Evolutionary conservation across 108 stramenopile species (phyloP), one percentile per base, ranked within the genome.

Genomic region (Seminavis robusta): DNA sequence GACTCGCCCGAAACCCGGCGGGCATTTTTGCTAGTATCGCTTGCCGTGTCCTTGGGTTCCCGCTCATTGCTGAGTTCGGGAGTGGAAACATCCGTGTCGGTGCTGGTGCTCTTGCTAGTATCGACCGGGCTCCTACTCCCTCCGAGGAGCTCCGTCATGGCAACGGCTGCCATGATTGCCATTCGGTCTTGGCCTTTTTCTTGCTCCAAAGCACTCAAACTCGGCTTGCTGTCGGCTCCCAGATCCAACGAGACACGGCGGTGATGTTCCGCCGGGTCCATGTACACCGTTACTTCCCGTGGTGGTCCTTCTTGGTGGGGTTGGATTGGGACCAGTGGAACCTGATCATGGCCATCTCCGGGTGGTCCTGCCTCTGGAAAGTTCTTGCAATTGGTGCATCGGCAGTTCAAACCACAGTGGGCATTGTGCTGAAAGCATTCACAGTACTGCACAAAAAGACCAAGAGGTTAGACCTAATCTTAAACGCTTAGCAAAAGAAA

Each of bases 351-450:
- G n/a, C n/a, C n/a, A n/a, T n/a, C n/a, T n/a, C n/a, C n/a, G n/a
- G n/a, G n/a, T n/a, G n/a, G n/a, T n/a, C 13, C 17, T 9, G 27
- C 41, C 15, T 55, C 26, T 10, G 58, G 64, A 29, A 43, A 25
- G 39, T 75, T 74, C 38, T 47, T 44, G 24, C 69, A 74, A 42
- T 64, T 75, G 61, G 15, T 60, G 64, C 70, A 92, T 19, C 72
- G 70, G 45, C 87, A 93, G 34, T 87, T 75, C 36, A 73, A 52
- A 21, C 95, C 94, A 56, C 97, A 98, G 44, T 77, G 81, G 51
- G 64, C 64, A 43, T 66, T 68, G 73, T 84, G 80, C 37, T 87
- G 81, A 65, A 79, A 95, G 54, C 95, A 95, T 50, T 95, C 95
- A 57, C 95, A 95, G 58, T 95, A 95, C 67, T 73, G 19, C 23